Conservation (phyloP, 768 basidiomycete species). For the Trametes gibbosa region DNA sequence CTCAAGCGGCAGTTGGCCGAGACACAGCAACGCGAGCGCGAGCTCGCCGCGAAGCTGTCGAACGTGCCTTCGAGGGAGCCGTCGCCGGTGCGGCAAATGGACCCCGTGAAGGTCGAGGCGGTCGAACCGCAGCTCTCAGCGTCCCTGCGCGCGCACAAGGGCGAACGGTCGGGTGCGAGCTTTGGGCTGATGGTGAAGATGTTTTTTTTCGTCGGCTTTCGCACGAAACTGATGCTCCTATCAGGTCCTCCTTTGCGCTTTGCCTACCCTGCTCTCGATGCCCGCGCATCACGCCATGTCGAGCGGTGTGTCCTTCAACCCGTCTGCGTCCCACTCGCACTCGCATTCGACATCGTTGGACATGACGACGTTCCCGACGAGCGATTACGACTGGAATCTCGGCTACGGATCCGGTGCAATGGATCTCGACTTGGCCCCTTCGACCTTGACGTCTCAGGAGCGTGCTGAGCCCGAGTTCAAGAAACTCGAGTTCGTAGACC, state of each 20-base stretch:
- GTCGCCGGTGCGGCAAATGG: slow-evolving; percentile 23
- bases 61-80: slow-evolving; percentile 31
- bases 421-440: slow-evolving; percentile 31
- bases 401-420: slow-evolving; percentile 25
- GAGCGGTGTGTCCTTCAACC: slow-evolving; percentile 45
- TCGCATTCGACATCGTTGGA: slow-evolving; percentile 39
- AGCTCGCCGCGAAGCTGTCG: slow-evolving; percentile 61
- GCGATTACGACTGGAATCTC: slow-evolving; percentile 47
- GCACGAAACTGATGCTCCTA: not conserved
- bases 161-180: slow-evolving; percentile 61
- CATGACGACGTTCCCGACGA: slow-evolving; percentile 26
- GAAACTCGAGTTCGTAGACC: slow-evolving; percentile 59
- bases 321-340: slow-evolving; percentile 42
- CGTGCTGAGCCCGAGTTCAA: slow-evolving; percentile 39
- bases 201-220: not conserved
- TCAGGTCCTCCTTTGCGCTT: slow-evolving; percentile 74
- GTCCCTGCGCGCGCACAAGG: slow-evolving; percentile 40
- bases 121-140: slow-evolving; percentile 49
- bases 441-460: slow-evolving; percentile 24
- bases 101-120: slow-evolving; percentile 55
- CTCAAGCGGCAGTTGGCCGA: slow-evolving; percentile 64
- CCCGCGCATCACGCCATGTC: slow-evolving; percentile 52
- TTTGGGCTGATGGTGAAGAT: slow-evolving; percentile 67
- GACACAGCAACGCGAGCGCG: slow-evolving; percentile 63
- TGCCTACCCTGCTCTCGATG: slow-evolving; percentile 71